phyloP scores from a whole-genome alignment of 1,284 basidiomycete species.

The Boletus semigastroideus region DNA sequence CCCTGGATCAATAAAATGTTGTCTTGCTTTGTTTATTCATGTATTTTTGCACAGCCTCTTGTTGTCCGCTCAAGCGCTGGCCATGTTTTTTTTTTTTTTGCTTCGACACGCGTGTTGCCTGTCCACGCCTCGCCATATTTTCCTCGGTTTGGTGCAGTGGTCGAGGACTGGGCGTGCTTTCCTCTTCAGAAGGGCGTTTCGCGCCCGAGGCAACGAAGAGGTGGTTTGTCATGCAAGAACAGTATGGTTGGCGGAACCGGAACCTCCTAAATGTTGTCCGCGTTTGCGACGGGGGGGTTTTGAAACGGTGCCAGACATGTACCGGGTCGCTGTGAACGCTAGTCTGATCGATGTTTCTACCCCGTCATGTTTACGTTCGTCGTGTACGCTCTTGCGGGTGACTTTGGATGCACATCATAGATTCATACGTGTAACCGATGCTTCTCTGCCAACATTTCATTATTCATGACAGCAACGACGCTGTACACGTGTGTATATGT shows the following conservation, averaged over 20 bases:
- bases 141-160: slow-evolving; percentile 19
- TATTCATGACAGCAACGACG: slow-evolving; percentile 18
- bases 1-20: too few species aligned
- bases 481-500: slow-evolving; percentile 10
- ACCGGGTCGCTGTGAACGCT: not conserved
- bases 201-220: slow-evolving; percentile 42
- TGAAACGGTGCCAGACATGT: slow-evolving; percentile 19
- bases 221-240: slow-evolving; percentile 50
- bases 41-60: too few species aligned
- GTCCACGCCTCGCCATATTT: slow-evolving; percentile 36
- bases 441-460: slow-evolving; percentile 8
- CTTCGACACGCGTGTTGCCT: slow-evolving; percentile 31
- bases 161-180: slow-evolving; percentile 37
- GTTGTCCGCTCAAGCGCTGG: too few species aligned
- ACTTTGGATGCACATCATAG: too few species aligned
- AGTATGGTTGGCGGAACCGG: slow-evolving; percentile 17
- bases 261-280: too few species aligned
- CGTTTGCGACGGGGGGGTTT: not conserved
- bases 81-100: not conserved
- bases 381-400: too few species aligned
- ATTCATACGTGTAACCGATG: not conserved
- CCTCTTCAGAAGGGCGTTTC: slow-evolving; percentile 40
- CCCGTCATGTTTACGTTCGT: too few species aligned
- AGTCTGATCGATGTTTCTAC: too few species aligned
- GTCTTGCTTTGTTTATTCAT: too few species aligned